Evolutionary conservation across 306 rosid species (phyloP).

Genomic region (Bauhinia variegata): DNA sequence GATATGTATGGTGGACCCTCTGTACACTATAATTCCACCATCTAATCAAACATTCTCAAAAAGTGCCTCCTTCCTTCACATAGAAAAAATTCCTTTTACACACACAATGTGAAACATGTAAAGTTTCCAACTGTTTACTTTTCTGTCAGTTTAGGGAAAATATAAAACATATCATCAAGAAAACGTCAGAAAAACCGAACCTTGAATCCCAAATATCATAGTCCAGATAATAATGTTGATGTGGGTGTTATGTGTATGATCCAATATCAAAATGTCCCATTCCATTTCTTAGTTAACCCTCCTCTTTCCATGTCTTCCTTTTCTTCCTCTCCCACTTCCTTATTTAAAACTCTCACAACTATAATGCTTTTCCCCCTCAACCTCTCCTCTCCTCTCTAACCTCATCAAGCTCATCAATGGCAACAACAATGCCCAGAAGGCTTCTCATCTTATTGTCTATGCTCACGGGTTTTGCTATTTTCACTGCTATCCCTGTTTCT

Average conservation of each 20-base stretch:
- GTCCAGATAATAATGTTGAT: conserved; percentile 14
- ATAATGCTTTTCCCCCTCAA: conserved; percentile 37
- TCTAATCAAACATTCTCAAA: neutral
- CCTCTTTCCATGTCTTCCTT: conserved; percentile 52
- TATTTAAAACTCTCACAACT: conserved; percentile 37
- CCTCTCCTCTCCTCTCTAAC: conserved; percentile 27
- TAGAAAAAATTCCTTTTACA: conserved; percentile 35
- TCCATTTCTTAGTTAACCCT: conserved; percentile 48
- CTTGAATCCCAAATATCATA: conserved; percentile 17
- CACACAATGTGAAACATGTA: conserved; percentile 44
- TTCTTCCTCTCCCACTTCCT: conserved; percentile 21
- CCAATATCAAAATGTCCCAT: conserved; percentile 39
- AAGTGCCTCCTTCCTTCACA: neutral
- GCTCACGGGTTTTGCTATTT: conserved; percentile 36
- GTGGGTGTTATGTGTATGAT: conserved; percentile 56
- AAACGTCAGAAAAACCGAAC: neutral
- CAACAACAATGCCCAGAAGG: conserved; percentile 38
- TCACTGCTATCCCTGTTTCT: conserved; percentile 29
- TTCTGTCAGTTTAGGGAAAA: conserved; percentile 30
- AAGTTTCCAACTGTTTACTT: conserved; percentile 46
- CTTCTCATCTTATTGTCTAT: conserved; percentile 25
- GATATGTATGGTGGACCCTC: too few species aligned
- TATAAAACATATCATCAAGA: neutral
- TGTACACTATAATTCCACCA: too few species aligned
- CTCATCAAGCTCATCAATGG: conserved; percentile 30